Evolutionary conservation across 2,329 filamentous ascomycete genomes (phyloP), one percentile per base, ranked within the genome.

Genomic region (Alternaria tenuissima): DNA sequence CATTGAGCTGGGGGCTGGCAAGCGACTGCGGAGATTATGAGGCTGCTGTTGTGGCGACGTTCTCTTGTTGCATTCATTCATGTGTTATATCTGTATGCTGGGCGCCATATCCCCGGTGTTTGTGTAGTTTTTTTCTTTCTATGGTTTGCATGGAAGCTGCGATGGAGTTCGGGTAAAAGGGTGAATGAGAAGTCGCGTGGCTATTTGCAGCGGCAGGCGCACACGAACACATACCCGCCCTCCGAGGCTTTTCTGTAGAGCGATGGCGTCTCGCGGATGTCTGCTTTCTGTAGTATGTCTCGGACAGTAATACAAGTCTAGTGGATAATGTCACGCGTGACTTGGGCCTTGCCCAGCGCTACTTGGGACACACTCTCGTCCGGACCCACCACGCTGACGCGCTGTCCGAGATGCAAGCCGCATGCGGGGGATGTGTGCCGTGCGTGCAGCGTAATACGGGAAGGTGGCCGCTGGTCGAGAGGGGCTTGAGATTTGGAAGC

Each of bases 1-100:
- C 22, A 79, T 79, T 53, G 78, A 79, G 66, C 63, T 76, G 36
- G 76, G 76, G 14, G 71, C 73, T 4, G 68, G 72, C 24, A 76
- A 78, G 66, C 75, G 75, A 55, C 62, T 76, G 36, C 71, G 76
- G 32, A 66, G 76, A 51, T 49, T 72, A 28, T 75, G 62, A 68
- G 46, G 16, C 30, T 48, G 30, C 34, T 24, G 43, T 49, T 12
- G 20, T 18, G 12, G 39, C 59, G 46, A 30, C 9, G 26, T 43
- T 5, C 43, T 62, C 55, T 57, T 63, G 64, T 66, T 73, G 66
- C 70, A 69, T 58, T 58, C 30, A 61, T 57, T 57, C 51, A 59
- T 65, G 65, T 67, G 52, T 56, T 53, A 28, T 61, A 54, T 22
- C 55, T 65, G 64, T 65, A 67, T 70, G 56, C 18, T 44, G 53